Evolutionary conservation across 768 basidiomycete species (phyloP), one percentile per base, ranked within the genome.

Genomic region (Rhodotorula babjevae): DNA sequence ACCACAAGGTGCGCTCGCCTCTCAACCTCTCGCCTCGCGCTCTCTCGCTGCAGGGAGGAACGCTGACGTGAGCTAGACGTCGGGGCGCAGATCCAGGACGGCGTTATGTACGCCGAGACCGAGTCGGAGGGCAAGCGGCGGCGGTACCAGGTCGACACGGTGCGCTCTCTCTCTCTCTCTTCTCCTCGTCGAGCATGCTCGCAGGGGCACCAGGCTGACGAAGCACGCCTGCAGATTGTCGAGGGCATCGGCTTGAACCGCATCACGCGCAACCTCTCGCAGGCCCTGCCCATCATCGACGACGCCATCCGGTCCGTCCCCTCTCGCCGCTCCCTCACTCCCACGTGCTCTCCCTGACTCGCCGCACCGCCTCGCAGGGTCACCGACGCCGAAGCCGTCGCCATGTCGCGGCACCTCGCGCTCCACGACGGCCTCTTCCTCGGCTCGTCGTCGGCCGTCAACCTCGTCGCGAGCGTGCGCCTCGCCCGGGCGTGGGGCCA

Each of bases 401-500:
- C 90, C 15, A 98, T 98, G 95, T 90, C 93, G 2, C 88, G 94
- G 18, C 93, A 93, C 79, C 86, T 99, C 29, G 92, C 96, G 9
- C 84, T 89, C 62, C 84, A 91, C 67, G 95, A 98, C 75, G 96
- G 96, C 0, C 83, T 99, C 40, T 98, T 94, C 82, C 84, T 98
- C 42, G 96, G 96, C 23, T 97, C 94, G 0, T 95, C 92, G 71
- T 94, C 92, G 77, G 95, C 96, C 0, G 94, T 93, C 79, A 99
- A 98, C 79, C 84, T 99, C 52, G 87, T 96, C n/a, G 91, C 95
- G 3, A 92, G 91, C 76, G 85, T 96, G 59, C 89, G 90, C 77
- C 83, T 94, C 25, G 88, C 86, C 5, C 88, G 87, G 76, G 86
- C 86, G 47, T 74, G 70, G 65, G 61, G 78, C 84, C 87, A 84